These are phyloP conservation scores for Trichoderma sp. DNA, from an alignment of 2,329 filamentous ascomycete genomes.

Conservation along the genomic window DNA sequence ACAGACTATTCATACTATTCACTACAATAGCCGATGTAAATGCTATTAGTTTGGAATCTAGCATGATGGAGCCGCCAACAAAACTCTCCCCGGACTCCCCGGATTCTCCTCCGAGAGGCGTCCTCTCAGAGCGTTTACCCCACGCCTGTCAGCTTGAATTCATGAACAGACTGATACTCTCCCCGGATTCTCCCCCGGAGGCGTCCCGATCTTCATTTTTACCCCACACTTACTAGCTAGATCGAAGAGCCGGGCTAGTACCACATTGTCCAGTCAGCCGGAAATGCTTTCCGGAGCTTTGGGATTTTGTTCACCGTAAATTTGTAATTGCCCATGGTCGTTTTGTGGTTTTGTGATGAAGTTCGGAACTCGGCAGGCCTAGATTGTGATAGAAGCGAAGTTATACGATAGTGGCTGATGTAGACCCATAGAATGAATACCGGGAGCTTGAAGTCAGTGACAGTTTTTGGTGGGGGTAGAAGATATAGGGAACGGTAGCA, in stretches of 20 bases:
- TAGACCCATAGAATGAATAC: background rate
- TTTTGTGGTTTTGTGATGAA: background rate
- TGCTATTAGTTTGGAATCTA: background rate
- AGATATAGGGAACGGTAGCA: background rate
- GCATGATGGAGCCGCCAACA: background rate
- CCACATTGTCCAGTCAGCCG: background rate
- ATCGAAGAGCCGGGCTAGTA: background rate
- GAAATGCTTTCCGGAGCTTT: background rate
- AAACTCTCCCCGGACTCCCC: constrained; percentile 14
- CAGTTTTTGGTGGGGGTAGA: background rate
- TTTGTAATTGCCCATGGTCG: background rate
- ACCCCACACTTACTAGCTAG: background rate
- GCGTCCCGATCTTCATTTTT: background rate
- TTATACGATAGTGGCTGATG: background rate
- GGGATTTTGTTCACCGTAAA: background rate
- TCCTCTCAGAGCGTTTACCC: background rate
- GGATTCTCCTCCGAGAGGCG: background rate
- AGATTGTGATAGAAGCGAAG: background rate
- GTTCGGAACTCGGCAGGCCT: background rate
- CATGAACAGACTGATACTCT: background rate
- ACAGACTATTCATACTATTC: background rate
- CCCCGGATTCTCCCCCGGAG: background rate
- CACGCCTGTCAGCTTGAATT: background rate
- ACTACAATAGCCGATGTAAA: background rate
- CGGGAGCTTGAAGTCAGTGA: background rate